Evolutionary conservation across 371 early-diverging fungal species (phyloP).

Genomic region (Lichtheimia corymbifera): DNA sequence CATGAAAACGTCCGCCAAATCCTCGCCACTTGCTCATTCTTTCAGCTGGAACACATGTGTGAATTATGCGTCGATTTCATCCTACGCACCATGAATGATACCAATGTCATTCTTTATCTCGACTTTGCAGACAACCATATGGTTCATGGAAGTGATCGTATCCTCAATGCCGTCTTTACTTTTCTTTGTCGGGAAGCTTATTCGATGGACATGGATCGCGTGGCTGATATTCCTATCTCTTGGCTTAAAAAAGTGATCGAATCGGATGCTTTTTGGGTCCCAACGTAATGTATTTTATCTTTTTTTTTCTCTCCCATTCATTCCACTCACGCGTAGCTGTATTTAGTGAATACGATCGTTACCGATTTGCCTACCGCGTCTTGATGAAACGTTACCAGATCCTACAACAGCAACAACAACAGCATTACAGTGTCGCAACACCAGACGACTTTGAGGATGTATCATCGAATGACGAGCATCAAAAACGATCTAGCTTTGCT

Average conservation of each 20-base stretch:
- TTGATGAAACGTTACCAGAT: slow-evolving; percentile 23
- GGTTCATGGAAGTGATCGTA: slow-evolving; percentile 57
- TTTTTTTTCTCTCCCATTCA: too few species aligned
- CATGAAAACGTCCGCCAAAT: slow-evolving; percentile 45
- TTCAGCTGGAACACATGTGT: slow-evolving; percentile 54
- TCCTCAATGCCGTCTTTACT: slow-evolving; percentile 59
- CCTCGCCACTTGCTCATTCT: slow-evolving; percentile 62
- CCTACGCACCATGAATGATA: slow-evolving; percentile 35
- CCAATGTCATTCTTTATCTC: slow-evolving; percentile 57
- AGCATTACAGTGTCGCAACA: slow-evolving; percentile 15
- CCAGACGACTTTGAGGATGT: slow-evolving; percentile 4
- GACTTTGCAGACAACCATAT: slow-evolving; percentile 55
- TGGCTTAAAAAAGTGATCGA: slow-evolving; percentile 63
- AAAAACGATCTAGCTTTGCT: slow-evolving; percentile 19
- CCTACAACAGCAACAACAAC: background rate
- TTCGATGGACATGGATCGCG: slow-evolving; percentile 25
- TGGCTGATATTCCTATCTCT: slow-evolving; percentile 45
- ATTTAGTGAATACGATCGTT: slow-evolving; percentile 59
- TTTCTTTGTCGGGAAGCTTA: slow-evolving; percentile 65
- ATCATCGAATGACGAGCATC: slow-evolving; percentile 4
- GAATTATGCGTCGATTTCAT: slow-evolving; percentile 58
- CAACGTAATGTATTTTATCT: slow-evolving; percentile 31
- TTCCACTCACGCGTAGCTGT: background rate
- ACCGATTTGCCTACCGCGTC: slow-evolving; percentile 51
- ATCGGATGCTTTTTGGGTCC: slow-evolving; percentile 69